Percentiles rank a stretch among this genome's conserved stretches.
These are phyloP conservation scores for Fusarium brevicatenulatum DNA, from an alignment of 2,329 filamentous ascomycete genomes.

Conservation along the genomic window DNA sequence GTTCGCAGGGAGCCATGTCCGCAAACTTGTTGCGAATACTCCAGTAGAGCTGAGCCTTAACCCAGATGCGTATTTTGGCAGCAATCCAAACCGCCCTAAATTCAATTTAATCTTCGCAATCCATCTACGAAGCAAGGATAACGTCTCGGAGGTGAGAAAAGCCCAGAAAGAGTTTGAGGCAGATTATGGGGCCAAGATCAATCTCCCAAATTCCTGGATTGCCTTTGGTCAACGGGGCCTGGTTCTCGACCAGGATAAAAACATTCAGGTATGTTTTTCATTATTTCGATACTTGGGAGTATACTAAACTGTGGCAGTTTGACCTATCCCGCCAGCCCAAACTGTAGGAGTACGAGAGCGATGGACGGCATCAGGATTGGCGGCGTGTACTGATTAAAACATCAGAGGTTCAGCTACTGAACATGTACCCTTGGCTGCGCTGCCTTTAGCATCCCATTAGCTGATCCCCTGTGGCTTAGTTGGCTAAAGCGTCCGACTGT, in stretches of 20 bases:
- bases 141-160: background rate
- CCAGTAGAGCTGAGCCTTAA: background rate
- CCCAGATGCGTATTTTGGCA: background rate
- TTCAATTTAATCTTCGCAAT: background rate
- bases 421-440: accelerated
- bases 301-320: background rate
- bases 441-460: background rate
- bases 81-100: background rate
- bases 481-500: conserved; percentile 43
- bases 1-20: background rate
- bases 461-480: conserved; percentile 40
- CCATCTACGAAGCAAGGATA: background rate
- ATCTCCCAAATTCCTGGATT: background rate
- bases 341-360: background rate
- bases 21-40: background rate
- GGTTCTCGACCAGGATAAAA: background rate
- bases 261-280: background rate
- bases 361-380: background rate
- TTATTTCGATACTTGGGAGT: accelerated
- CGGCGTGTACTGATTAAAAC: background rate
- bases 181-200: background rate
- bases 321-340: background rate
- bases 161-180: background rate
- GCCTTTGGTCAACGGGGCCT: background rate
- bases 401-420: accelerated